These are phyloP conservation scores for Dalbergia cochinchinensis DNA, from an alignment of 306 rosid genomes.

Conservation along the genomic window DNA sequence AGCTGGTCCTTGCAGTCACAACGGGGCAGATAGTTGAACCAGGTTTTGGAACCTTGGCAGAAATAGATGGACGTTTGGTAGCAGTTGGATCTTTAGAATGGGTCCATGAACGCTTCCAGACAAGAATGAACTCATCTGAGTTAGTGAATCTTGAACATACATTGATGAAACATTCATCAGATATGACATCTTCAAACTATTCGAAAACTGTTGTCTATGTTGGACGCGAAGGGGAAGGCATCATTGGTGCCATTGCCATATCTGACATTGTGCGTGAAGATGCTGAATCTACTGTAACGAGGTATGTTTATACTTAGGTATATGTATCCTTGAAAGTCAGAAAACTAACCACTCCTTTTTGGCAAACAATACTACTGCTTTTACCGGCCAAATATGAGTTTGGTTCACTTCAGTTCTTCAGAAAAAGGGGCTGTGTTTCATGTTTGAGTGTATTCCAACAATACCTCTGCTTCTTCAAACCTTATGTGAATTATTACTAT, in stretches of 20 bases:
- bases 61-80: slow-evolving; percentile 79
- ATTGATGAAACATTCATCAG: slow-evolving; percentile 61
- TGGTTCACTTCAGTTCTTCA: slow-evolving; percentile 6
- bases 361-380: slow-evolving; percentile 32
- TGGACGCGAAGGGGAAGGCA: slow-evolving; percentile 96
- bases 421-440: slow-evolving; percentile 6
- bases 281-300: slow-evolving; percentile 74
- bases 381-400: slow-evolving; percentile 32
- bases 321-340: slow-evolving; percentile 7
- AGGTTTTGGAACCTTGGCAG: slow-evolving; percentile 93
- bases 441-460: background rate
- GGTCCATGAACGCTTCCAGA: slow-evolving; percentile 77
- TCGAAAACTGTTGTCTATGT: slow-evolving; percentile 90
- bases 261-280: slow-evolving; percentile 88
- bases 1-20: slow-evolving; percentile 76
- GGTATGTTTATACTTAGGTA: slow-evolving; percentile 53
- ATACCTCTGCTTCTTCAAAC: too few relatives aligned
- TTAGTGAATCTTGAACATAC: slow-evolving; percentile 65
- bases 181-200: slow-evolving; percentile 61
- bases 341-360: slow-evolving; percentile 17
- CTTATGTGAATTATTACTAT: background rate
- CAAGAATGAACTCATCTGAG: slow-evolving; percentile 54
- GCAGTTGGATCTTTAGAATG: slow-evolving; percentile 90
- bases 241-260: slow-evolving; percentile 86
- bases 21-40: slow-evolving; percentile 86